A percentile compares a stretch with the other conserved stretches of the same genome.
These are phyloP conservation scores for Raphanus sativus DNA, from an alignment of 345 rosid genomes.

Conservation along the genomic window DNA sequence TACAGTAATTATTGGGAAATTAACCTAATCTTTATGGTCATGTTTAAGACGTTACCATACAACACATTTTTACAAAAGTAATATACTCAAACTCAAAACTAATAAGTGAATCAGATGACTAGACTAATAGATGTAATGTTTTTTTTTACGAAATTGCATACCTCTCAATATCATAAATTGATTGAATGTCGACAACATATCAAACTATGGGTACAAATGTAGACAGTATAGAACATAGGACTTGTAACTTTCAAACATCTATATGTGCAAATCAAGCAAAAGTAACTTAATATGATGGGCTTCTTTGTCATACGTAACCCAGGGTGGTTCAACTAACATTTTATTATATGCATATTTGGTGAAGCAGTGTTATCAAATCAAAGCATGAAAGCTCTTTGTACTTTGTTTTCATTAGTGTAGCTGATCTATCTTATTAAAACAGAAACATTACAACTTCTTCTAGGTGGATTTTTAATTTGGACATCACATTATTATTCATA, in stretches of 20 bases:
- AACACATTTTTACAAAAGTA: not conserved
- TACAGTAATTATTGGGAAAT: not conserved
- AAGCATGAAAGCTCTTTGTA: slow-evolving; percentile 20
- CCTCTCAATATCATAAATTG: slow-evolving; percentile 17
- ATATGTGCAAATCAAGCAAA: slow-evolving; percentile 41
- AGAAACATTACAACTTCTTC: too few species aligned
- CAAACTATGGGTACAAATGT: slow-evolving; percentile 13
- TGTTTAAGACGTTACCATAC: too few species aligned
- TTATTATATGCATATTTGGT: slow-evolving; percentile 28
- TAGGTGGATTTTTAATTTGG: too few species aligned
- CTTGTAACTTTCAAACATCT: slow-evolving; percentile 29
- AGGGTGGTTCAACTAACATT: slow-evolving; percentile 32
- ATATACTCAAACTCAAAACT: too few species aligned
- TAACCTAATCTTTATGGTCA: not conserved
- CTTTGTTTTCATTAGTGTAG: slow-evolving; percentile 7
- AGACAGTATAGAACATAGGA: slow-evolving; percentile 12
- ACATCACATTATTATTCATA: too few species aligned
- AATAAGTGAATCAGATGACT: not conserved
- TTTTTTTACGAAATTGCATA: slow-evolving; percentile 16
- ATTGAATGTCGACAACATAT: slow-evolving; percentile 14
- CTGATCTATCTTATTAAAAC: too few species aligned
- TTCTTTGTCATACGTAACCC: slow-evolving; percentile 25
- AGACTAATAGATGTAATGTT: not conserved
- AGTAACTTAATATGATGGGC: slow-evolving; percentile 31
- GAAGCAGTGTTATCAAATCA: slow-evolving; percentile 28